Evolutionary conservation across 345 rosid species (phyloP).

Genomic region (Lepidium aucheri): DNA sequence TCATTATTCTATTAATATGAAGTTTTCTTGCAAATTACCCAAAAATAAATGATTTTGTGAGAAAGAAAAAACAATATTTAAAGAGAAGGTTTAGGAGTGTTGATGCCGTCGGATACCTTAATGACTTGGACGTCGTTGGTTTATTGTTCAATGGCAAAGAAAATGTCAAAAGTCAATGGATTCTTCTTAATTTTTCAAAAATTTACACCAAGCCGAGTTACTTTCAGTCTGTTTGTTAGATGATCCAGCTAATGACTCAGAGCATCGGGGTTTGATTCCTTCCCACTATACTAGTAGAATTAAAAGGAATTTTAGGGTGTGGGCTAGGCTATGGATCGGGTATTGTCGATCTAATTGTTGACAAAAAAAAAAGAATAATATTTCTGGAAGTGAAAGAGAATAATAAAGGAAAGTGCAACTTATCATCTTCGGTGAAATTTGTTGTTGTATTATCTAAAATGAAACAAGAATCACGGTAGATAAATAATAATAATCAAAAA

Average conservation of each 20-base stretch:
- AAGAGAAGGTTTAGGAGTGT: constrained; percentile 13
- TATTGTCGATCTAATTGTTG: too few relatives aligned
- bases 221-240: too few relatives aligned
- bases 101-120: background rate
- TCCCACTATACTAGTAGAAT: too few relatives aligned
- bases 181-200: background rate
- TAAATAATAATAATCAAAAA: background rate
- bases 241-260: too few relatives aligned
- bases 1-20: too few relatives aligned
- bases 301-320: too few relatives aligned
- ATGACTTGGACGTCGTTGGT: background rate
- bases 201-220: background rate
- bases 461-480: background rate
- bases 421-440: background rate
- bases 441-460: background rate
- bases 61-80: background rate
- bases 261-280: too few relatives aligned
- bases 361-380: background rate
- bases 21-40: too few relatives aligned
- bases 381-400: background rate
- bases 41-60: too few relatives aligned
- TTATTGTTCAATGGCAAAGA: background rate
- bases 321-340: too few relatives aligned
- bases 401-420: background rate
- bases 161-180: constrained; percentile 15